These are phyloP conservation scores for Melastoma candidum DNA, from an alignment of 441 rosid genomes.

Conservation along the genomic window DNA sequence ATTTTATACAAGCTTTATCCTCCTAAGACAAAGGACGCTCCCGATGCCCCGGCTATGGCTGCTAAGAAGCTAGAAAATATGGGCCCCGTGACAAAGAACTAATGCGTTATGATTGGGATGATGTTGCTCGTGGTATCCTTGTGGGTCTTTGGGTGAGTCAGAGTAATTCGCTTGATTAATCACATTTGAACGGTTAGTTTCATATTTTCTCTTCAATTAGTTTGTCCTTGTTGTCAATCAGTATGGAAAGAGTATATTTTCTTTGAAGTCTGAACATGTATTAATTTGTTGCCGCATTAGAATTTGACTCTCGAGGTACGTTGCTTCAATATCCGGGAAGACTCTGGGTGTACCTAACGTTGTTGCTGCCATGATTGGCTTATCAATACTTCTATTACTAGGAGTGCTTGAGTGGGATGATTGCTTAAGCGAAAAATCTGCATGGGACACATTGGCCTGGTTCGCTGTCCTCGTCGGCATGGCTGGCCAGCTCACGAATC, in stretches of 20 bases:
- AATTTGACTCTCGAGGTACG: conserved; percentile 1
- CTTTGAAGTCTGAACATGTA: too few species aligned
- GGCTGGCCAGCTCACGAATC: conserved; percentile 86
- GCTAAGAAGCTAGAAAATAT: conserved; percentile 56
- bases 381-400: conserved; percentile 67
- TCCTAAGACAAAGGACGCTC: conserved; percentile 90
- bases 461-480: conserved; percentile 86
- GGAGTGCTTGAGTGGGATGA: conserved; percentile 98
- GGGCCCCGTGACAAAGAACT: conserved; percentile 80
- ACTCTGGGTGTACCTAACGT: conserved; percentile 75
- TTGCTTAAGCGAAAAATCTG: conserved; percentile 86
- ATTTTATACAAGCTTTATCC: conserved; percentile 79
- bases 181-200: conserved; percentile 1
- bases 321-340: conserved; percentile 40
- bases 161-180: conserved; percentile 1
- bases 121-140: conserved; percentile 90
- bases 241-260: too few species aligned
- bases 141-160: conserved; percentile 80
- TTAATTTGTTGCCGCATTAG: too few species aligned
- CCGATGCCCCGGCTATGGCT: conserved; percentile 91
- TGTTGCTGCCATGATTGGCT: conserved; percentile 89
- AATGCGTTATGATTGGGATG: conserved; percentile 79
- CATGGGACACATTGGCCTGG: conserved; percentile 98
- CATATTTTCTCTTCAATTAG: too few species aligned
- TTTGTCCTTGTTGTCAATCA: too few species aligned